phyloP scores from a whole-genome alignment of 108 stramenopile genomes.

The Cyclotella cryptica region DNA sequence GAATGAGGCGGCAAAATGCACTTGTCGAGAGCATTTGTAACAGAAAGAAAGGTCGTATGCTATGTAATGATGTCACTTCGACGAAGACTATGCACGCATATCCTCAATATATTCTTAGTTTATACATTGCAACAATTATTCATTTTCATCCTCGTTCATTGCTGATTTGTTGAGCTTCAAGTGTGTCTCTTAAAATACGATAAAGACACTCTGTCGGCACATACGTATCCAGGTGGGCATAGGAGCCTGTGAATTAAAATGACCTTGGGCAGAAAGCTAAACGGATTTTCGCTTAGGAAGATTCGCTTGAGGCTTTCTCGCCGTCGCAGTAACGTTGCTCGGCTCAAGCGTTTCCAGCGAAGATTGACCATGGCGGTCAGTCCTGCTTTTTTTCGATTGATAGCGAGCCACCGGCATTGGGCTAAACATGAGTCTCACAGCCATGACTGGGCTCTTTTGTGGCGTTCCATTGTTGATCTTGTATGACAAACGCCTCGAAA shows the following conservation, averaged over 20 bases:
- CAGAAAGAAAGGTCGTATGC: too few species aligned
- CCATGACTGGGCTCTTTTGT: conserved; percentile 6
- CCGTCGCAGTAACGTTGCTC: neutral
- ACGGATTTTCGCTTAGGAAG: neutral
- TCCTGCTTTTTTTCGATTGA: neutral
- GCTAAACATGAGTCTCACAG: conserved; percentile 19
- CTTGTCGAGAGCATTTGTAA: too few species aligned
- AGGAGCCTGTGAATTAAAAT: neutral
- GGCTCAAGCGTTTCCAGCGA: neutral
- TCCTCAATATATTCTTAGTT: too few species aligned
- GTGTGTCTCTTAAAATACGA: too few species aligned
- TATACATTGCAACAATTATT: too few species aligned
- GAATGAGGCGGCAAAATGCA: too few species aligned
- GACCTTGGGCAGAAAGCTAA: neutral
- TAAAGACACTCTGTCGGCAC: too few species aligned
- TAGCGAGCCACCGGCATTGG: neutral
- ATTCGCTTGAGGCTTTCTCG: neutral
- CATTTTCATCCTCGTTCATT: too few species aligned
- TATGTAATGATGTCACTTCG: too few species aligned
- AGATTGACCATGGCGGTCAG: neutral
- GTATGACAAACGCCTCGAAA: conserved; percentile 28
- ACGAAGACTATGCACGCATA: too few species aligned
- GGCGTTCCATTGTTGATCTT: conserved; percentile 25
- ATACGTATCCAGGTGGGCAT: neutral
- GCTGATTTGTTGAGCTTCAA: too few species aligned